Evolutionary conservation across 345 rosid genomes (phyloP).

Genomic region (Gossypium raimondii): DNA sequence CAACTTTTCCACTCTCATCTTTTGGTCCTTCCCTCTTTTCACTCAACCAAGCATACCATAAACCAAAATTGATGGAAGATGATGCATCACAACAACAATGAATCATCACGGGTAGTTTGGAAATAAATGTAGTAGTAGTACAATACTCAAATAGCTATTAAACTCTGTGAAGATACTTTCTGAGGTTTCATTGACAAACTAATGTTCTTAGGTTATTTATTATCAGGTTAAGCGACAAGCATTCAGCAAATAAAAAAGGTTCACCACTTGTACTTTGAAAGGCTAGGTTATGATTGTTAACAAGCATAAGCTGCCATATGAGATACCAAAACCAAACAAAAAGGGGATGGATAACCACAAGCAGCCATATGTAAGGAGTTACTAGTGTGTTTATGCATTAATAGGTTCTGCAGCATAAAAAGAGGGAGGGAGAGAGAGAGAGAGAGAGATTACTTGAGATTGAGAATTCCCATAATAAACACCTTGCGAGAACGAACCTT

Average conservation of each 20-base stretch:
- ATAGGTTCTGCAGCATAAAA: neutral
- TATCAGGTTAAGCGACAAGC: neutral
- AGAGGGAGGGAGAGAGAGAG: conserved; percentile 20
- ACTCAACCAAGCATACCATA: neutral
- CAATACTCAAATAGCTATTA: neutral
- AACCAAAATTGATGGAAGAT: neutral
- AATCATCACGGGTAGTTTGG: neutral
- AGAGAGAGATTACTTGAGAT: conserved; percentile 45
- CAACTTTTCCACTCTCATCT: too few species aligned
- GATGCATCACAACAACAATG: neutral
- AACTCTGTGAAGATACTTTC: neutral
- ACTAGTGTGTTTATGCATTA: neutral
- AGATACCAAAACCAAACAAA: neutral
- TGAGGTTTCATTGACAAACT: neutral
- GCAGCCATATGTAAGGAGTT: neutral
- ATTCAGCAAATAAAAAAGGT: neutral
- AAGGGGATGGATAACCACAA: neutral
- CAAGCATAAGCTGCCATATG: neutral
- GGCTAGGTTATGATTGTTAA: neutral
- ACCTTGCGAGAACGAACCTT: conserved; percentile 48
- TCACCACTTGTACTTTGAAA: neutral
- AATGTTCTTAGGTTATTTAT: neutral
- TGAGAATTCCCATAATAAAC: conserved; percentile 55
- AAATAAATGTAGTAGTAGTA: neutral
- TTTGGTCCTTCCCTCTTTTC: too few species aligned